Evolutionary conservation across 192 early-diverging fungal species (phyloP).

Genomic region (Umbelopsis ramanniana): DNA sequence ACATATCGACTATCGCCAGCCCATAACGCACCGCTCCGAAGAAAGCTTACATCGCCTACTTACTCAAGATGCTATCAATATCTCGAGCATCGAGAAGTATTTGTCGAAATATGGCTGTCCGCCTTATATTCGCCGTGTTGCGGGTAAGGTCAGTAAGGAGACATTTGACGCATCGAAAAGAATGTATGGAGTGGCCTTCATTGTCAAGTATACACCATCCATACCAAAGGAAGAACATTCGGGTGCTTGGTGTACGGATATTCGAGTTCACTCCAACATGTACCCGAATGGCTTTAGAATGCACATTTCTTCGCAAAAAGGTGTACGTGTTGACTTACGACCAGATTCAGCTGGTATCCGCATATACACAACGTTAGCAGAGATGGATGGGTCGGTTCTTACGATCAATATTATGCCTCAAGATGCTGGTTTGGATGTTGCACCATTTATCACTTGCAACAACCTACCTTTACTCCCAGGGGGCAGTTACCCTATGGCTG

Average conservation of each 20-base stretch:
- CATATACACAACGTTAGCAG: slow-evolving; percentile 36
- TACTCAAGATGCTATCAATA: slow-evolving; percentile 28
- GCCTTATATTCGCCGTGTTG: slow-evolving; percentile 50
- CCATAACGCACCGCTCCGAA: background rate
- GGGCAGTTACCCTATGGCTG: background rate
- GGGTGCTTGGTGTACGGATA: slow-evolving; percentile 46
- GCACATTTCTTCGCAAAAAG: slow-evolving; percentile 39
- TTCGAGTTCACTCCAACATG: slow-evolving; percentile 43
- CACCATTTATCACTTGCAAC: background rate
- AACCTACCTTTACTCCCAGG: background rate
- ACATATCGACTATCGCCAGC: slow-evolving; percentile 45
- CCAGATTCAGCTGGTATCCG: slow-evolving; percentile 48
- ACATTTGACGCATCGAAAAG: slow-evolving; percentile 44
- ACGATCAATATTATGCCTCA: slow-evolving; percentile 10
- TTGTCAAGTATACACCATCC: slow-evolving; percentile 34
- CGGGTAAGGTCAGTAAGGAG: slow-evolving; percentile 43
- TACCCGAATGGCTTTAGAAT: slow-evolving; percentile 49
- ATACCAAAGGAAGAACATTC: slow-evolving; percentile 7
- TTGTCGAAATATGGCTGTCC: slow-evolving; percentile 48
- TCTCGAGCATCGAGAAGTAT: slow-evolving; percentile 29
- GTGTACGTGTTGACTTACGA: slow-evolving; percentile 42
- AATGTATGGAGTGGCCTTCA: slow-evolving; percentile 40
- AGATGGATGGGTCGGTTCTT: slow-evolving; percentile 26
- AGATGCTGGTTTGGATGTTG: background rate
- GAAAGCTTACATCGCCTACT: slow-evolving; percentile 41